phyloP scores from a whole-genome alignment of 2,329 filamentous ascomycete species.

The Arthrinium phaeospermum region DNA sequence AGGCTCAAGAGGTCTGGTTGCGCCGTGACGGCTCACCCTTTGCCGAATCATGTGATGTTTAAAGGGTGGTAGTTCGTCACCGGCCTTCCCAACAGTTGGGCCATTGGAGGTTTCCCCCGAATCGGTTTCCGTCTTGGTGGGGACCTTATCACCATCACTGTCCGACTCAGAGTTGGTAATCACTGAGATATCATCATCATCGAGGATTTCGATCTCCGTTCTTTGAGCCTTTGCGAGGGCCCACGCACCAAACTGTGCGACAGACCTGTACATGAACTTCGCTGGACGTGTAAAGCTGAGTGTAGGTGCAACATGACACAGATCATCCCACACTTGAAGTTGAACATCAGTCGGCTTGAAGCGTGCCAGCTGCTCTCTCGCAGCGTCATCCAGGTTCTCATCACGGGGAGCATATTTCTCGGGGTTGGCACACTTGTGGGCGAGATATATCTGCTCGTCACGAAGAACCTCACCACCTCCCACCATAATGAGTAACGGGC shows the following conservation, averaged over 20 bases:
- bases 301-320: constrained; percentile 91
- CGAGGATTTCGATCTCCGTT: constrained; percentile 77
- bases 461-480: constrained; percentile 88
- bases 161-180: constrained; percentile 63
- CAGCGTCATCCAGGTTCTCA: constrained; percentile 65
- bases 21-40: constrained; percentile 78
- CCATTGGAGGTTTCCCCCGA: constrained; percentile 22
- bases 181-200: constrained; percentile 78
- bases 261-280: constrained; percentile 92
- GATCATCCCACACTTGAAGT: constrained; percentile 92
- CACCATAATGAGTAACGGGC: constrained; percentile 83
- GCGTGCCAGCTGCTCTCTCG: constrained; percentile 62
- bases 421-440: constrained; percentile 92
- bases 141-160: constrained; percentile 36
- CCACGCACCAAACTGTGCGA: constrained; percentile 95
- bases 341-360: constrained; percentile 90
- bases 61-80: constrained; percentile 82
- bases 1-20: constrained; percentile 70
- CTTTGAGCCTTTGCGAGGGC: constrained; percentile 83
- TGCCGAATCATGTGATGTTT: constrained; percentile 91
- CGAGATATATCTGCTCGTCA: constrained; percentile 94
- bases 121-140: constrained; percentile 29
- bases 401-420: constrained; percentile 74
- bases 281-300: constrained; percentile 96
- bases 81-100: constrained; percentile 77